Evolutionary conservation across 2,329 filamentous ascomycete genomes (phyloP), one percentile per base, ranked within the genome.

Genomic region (Apiospora hydei): DNA sequence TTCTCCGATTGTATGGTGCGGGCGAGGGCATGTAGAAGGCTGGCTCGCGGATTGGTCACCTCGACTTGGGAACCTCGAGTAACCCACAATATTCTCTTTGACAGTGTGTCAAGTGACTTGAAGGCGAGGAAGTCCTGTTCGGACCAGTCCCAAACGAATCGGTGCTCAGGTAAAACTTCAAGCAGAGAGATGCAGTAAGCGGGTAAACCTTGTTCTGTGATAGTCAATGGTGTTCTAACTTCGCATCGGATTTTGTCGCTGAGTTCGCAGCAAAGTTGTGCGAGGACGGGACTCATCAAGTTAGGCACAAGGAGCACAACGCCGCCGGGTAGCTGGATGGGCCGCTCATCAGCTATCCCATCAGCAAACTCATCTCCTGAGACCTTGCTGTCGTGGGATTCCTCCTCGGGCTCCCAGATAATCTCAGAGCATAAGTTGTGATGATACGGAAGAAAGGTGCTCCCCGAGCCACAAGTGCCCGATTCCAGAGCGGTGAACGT

Each of bases 1-100:
- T 87, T 83, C 67, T 89, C 87, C 0, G 87, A 88, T 67, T 85
- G 82, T 11, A 89, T 78, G 0, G 85, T 85, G 26, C 87, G 81
- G 0, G 85, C 82, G 21, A 89, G 77, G 1, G 84, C 86, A n/a
- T 85, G 76, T 26, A 87, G 81, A 0, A 83, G 80, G 1, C 85
- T 80, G 16, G 80, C 78, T 34, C 76, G 76, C 0, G 86, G 85
- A 21, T 80, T 51, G 44, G 68, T 18, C 77, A 78, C 61, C 73
- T 77, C 75, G 49, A 74, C 49, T 70, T 77, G 76, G 4, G 75
- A 75, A 13, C 64, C 73, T 21, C 72, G 72, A 41, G 76, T 77
- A 16, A 77, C 49, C 77, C 77, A 78, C 49, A 78, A 73, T 11
- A 77, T 71, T 1, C 74, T 72, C 21, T 71, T 73, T 10, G 71